Percentiles rank a stretch among this genome's conserved stretches.
Conservation (phyloP, 2,329 filamentous ascomycete species). For the Tolypocladium inflatum region DNA sequence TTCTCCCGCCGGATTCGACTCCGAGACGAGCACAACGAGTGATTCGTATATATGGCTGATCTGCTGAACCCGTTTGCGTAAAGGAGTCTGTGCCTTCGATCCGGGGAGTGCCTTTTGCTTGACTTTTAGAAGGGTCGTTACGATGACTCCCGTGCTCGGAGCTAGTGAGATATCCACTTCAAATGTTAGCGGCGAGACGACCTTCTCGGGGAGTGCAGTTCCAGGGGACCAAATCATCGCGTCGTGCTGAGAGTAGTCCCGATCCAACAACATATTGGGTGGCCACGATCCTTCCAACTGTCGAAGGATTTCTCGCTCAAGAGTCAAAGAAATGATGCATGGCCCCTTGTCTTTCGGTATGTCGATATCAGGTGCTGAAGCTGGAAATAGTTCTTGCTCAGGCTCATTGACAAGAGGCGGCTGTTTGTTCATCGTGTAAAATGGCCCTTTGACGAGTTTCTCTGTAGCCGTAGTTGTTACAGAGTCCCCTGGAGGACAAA, state of each 20-base stretch:
- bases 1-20: slow-evolving; percentile 34
- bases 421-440: neutral
- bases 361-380: slow-evolving; percentile 8
- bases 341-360: slow-evolving; percentile 9
- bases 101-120: slow-evolving; percentile 61
- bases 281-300: slow-evolving; percentile 39
- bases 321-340: slow-evolving; percentile 42
- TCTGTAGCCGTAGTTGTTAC: no score
- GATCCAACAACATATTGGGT: slow-evolving; percentile 44
- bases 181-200: slow-evolving; percentile 28
- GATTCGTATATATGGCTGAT: slow-evolving; percentile 54
- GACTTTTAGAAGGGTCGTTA: slow-evolving; percentile 62
- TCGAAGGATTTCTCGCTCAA: slow-evolving; percentile 39
- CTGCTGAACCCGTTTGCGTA: slow-evolving; percentile 45
- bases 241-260: slow-evolving; percentile 41
- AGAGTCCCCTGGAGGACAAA: neutral
- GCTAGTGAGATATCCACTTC: slow-evolving; percentile 70
- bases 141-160: slow-evolving; percentile 56
- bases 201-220: slow-evolving; percentile 8
- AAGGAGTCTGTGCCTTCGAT: slow-evolving; percentile 26
- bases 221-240: slow-evolving; percentile 2
- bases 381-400: neutral
- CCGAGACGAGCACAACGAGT: slow-evolving; percentile 59
- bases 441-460: neutral
- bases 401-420: neutral